Conservation (phyloP, 371 early-diverging fungal species). For the Rhizopus delemar region DNA sequence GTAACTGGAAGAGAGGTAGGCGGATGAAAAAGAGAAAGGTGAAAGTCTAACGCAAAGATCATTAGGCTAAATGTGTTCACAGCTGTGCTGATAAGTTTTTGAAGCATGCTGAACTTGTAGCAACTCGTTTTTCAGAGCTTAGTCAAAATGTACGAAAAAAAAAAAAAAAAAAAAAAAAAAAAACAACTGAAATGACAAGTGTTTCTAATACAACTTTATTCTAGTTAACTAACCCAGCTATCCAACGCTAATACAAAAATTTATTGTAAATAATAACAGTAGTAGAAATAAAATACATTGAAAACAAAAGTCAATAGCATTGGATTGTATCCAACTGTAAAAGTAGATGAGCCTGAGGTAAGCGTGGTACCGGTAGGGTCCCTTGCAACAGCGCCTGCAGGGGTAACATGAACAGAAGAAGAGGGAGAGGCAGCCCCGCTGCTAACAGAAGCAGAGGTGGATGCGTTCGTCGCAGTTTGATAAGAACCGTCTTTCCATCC, state of each 20-base stretch:
- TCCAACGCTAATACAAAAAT: constrained; percentile 3
- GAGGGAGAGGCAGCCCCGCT: not conserved
- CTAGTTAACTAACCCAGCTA: constrained; percentile 1
- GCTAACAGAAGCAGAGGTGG: constrained; percentile 18
- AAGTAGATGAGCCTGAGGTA: not conserved
- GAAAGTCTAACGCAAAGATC: not conserved
- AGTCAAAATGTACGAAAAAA: constrained; percentile 38
- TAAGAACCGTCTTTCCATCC: constrained; percentile 38
- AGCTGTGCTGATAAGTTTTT: constrained; percentile 91
- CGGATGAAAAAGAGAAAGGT: constrained; percentile 1
- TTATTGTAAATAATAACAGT: not conserved
- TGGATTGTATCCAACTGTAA: too few relatives aligned
- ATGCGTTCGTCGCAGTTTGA: constrained; percentile 9
- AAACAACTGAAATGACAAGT: not conserved
- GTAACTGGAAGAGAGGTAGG: constrained; percentile 81
- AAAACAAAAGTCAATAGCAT: constrained; percentile 1
- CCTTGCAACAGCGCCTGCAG: constrained; percentile 15
- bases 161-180: not conserved
- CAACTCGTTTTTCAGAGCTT: constrained; percentile 80
- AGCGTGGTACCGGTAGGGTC: constrained; percentile 4
- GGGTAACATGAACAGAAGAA: constrained; percentile 1
- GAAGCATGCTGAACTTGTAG: constrained; percentile 87
- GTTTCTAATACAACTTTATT: not conserved
- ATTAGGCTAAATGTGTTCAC: constrained; percentile 75
- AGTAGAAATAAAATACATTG: constrained; percentile 2